Conservation (phyloP, 306 rosid genomes). For the Lathyrus aphaca region DNA sequence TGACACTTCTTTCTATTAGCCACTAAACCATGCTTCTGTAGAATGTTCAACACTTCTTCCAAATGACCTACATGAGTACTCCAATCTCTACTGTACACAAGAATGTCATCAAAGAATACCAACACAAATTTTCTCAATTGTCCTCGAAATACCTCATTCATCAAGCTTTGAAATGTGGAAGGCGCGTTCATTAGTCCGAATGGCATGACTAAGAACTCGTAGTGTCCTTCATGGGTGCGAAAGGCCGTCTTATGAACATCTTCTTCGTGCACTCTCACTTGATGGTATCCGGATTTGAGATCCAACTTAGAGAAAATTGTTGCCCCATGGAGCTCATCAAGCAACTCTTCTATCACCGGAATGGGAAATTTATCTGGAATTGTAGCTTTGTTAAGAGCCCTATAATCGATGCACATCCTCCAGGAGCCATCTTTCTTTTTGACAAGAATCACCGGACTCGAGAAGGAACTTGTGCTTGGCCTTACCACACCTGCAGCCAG, state of each 20-base stretch:
- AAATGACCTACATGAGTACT: no score
- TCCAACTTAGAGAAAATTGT: background rate
- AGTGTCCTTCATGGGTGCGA: background rate
- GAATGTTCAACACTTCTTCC: no score
- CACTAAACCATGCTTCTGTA: no score
- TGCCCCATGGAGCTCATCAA: background rate
- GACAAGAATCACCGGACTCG: background rate
- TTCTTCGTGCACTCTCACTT: background rate
- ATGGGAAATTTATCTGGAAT: background rate
- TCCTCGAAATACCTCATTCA: background rate
- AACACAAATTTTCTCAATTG: background rate
- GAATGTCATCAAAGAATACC: background rate
- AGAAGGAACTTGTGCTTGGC: background rate
- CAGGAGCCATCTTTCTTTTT: background rate
- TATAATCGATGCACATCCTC: background rate
- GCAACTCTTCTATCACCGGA: background rate
- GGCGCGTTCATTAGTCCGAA: background rate
- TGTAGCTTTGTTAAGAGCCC: background rate
- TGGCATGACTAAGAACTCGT: background rate
- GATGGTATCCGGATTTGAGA: background rate
- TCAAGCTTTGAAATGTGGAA: background rate
- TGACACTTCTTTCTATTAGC: no score
- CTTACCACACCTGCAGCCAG: background rate
- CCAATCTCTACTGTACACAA: background rate
- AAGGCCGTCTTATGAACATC: background rate